Evolutionary conservation across 2,329 filamentous ascomycete genomes (phyloP).

Genomic region (Trichoderma sp.): DNA sequence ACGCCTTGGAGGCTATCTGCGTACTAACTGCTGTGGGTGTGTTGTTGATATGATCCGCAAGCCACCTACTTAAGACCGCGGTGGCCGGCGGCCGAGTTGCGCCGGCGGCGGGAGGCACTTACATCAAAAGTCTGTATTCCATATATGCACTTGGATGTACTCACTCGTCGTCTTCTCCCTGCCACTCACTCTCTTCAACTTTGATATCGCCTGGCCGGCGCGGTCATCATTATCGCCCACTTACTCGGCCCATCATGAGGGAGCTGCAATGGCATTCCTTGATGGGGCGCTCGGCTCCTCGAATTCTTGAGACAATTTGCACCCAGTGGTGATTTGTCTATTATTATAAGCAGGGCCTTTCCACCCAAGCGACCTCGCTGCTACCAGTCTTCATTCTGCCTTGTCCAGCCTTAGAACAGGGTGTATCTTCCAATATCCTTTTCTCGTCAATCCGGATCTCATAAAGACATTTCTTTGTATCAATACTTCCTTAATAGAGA

Average conservation of each 20-base stretch:
- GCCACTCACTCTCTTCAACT: not conserved
- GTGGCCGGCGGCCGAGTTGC: not conserved
- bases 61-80: not conserved
- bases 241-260: not conserved
- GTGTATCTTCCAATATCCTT: not conserved
- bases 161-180: not conserved
- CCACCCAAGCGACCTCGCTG: not conserved
- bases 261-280: not conserved
- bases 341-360: not conserved
- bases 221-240: not conserved
- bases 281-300: not conserved
- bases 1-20: not conserved
- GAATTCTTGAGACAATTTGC: not conserved
- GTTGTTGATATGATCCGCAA: not conserved
- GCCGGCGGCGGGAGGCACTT: too few relatives aligned
- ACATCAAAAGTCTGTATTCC: not conserved
- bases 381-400: not conserved
- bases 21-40: not conserved
- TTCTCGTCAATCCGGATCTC: not conserved
- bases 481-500: not conserved
- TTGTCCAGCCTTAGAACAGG: not conserved
- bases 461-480: not conserved
- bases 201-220: not conserved
- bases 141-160: not conserved
- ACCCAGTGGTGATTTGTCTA: not conserved